Evolutionary conservation across 2,329 filamentous ascomycete genomes (phyloP), one percentile per base, ranked within the genome.

Genomic region (Cucurbitaria berberidis): DNA sequence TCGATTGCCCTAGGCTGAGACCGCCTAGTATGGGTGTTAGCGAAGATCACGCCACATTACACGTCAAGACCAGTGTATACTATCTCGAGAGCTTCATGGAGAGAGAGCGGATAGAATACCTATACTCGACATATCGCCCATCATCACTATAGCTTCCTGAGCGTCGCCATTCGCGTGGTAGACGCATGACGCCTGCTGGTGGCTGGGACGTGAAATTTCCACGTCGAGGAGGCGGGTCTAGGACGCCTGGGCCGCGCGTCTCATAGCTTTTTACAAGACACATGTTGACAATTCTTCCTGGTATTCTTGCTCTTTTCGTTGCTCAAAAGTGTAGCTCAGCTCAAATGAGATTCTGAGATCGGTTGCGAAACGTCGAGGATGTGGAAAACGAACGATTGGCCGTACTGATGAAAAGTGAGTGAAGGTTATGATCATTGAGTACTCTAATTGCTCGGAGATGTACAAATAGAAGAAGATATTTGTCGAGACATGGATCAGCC

Each of bases 121-220:
- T 55, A 49, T 69, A 64, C 51, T 66, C 67, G 15, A 69, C 51
- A 35, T 59, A 50, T 10, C 57, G 39, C 2, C 51, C 62, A 18
- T 62, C 58, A 15, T 68, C 64, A 40, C 61, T 64, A 36, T 57
- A 51, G 24, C 49, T 60, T 18, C 51, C 59, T 3, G 57, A 60
- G 10, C 68, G 61, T 7, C 66, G 64, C 60, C 70, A 73, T 41
- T 67, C 67, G 24, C 69, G 66, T 27, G 72, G 70, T 5, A 74
- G 51, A 8, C 69, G 67, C 52, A 72, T 69, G 2, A 67, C 64
- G 53, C 69, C 70, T 1, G 69, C 70, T 8, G 68, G 70, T 1
- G 68, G 62, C 42, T 74, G 70, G 3, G 72, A 67, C 1, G 68
- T 71, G 55, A 60, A 72, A 51, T 67, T 67, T 30, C 69, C 70